Conservation (phyloP, 1,139 yeast genomes). For the Blastobotrys illinoisensis region DNA sequence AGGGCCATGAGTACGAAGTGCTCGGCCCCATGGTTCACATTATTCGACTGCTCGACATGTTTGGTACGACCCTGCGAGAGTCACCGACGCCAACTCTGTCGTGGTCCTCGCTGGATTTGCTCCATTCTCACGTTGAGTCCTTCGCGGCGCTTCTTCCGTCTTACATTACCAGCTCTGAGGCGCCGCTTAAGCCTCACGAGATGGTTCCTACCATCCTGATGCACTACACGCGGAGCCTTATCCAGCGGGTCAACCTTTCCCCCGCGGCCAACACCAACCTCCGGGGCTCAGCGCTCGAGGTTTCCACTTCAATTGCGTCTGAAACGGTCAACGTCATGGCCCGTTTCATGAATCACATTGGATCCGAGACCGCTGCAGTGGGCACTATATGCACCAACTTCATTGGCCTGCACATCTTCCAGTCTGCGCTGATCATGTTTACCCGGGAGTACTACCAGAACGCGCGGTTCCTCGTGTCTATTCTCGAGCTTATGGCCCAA, state of each 20-base stretch:
- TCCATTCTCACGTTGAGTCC: conserved; percentile 11
- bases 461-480: conserved; percentile 9
- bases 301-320: conserved; percentile 8
- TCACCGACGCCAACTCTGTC: conserved; percentile 5
- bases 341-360: conserved; percentile 5
- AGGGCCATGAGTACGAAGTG: background rate
- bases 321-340: conserved; percentile 11
- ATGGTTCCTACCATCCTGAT: conserved; percentile 6
- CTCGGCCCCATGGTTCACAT: conserved; percentile 8
- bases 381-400: conserved; percentile 10
- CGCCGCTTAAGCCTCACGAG: conserved; percentile 7
- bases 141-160: conserved; percentile 9
- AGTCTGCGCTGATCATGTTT: conserved; percentile 16
- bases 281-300: conserved; percentile 9
- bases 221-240: conserved; percentile 9
- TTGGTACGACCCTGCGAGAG: conserved; percentile 3
- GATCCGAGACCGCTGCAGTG: background rate
- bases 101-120: conserved; percentile 9
- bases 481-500: conserved; percentile 9
- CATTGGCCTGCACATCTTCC: conserved; percentile 19
- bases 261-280: conserved; percentile 11
- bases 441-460: conserved; percentile 16
- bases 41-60: conserved; percentile 8
- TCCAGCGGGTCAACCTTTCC: conserved; percentile 14
- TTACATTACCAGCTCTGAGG: conserved; percentile 6